Evolutionary conservation across 2,329 filamentous ascomycete genomes (phyloP).

Genomic region (Ascomycota sp.): DNA sequence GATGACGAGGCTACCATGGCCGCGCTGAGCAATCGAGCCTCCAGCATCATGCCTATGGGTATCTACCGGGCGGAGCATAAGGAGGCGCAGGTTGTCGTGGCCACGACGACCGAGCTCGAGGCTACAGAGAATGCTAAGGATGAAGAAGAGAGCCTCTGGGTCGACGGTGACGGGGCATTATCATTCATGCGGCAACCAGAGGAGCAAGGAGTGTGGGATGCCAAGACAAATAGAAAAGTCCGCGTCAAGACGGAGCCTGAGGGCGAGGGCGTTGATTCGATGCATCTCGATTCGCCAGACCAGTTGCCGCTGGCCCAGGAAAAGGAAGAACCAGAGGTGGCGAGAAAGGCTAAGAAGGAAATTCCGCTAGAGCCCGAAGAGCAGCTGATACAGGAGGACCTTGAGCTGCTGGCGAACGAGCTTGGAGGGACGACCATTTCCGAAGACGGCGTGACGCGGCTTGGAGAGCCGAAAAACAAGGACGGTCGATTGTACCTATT

Average conservation of each 20-base stretch:
- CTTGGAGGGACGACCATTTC: slow-evolving; percentile 17
- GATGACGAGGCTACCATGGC: slow-evolving; percentile 22
- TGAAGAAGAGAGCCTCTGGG: slow-evolving; percentile 25
- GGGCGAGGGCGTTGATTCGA: slow-evolving; percentile 13
- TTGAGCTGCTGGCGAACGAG: slow-evolving; percentile 21
- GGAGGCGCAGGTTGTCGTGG: slow-evolving; percentile 30
- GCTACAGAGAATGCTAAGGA: slow-evolving; percentile 26
- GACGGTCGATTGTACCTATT: slow-evolving; percentile 43
- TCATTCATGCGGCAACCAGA: slow-evolving; percentile 11
- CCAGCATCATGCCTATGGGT: slow-evolving; percentile 29
- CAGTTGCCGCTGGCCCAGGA: slow-evolving; percentile 2
- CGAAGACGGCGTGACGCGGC: slow-evolving; percentile 9
- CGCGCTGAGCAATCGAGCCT: slow-evolving; percentile 11
- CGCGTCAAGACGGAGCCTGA: slow-evolving; percentile 25
- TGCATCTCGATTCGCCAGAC: slow-evolving; percentile 20
- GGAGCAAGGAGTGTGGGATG: slow-evolving; percentile 23
- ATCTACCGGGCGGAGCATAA: slow-evolving; percentile 34
- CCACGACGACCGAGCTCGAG: slow-evolving; percentile 36
- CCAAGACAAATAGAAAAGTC: slow-evolving; percentile 14
- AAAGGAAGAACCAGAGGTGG: slow-evolving; percentile 7
- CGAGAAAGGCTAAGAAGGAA: slow-evolving; percentile 6
- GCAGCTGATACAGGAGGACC: slow-evolving; percentile 16
- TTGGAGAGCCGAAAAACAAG: slow-evolving; percentile 14
- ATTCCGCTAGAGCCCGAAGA: slow-evolving; percentile 17
- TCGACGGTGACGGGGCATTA: slow-evolving; percentile 14